Conservation (phyloP, 441 rosid genomes). For the Biscutella laevigata region DNA sequence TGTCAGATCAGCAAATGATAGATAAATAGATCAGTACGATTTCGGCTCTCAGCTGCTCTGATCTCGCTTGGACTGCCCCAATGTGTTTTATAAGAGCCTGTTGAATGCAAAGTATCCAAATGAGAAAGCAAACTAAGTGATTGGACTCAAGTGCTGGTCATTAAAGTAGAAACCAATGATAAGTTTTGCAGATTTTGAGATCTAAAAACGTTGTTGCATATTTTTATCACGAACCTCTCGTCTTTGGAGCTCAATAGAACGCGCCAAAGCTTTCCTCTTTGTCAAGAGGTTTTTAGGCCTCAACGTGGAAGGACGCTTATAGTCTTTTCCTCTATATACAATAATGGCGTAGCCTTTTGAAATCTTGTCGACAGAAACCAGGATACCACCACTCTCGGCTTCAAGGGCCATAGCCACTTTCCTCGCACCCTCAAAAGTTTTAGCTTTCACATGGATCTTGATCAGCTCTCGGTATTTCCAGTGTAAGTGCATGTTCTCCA, state of each 20-base stretch:
- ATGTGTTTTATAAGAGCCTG: constrained; percentile 26
- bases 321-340: constrained; percentile 80
- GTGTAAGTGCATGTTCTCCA: constrained; percentile 97
- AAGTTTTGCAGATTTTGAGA: not conserved
- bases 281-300: constrained; percentile 90
- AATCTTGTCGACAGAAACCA: constrained; percentile 83
- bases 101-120: constrained; percentile 3
- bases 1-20: not conserved
- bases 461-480: constrained; percentile 93
- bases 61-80: constrained; percentile 17
- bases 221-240: constrained; percentile 23
- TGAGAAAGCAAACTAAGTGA: not conserved
- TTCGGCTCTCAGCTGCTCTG: constrained; percentile 31
- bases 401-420: constrained; percentile 85
- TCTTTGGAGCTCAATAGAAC: constrained; percentile 65
- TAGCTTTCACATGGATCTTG: constrained; percentile 70
- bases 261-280: constrained; percentile 93
- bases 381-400: constrained; percentile 93
- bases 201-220: not conserved
- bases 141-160: not conserved
- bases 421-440: constrained; percentile 63
- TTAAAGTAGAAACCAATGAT: not conserved
- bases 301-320: constrained; percentile 64
- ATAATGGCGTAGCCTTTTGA: constrained; percentile 89
- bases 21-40: constrained; percentile 16